phyloP scores from a whole-genome alignment of 345 rosid species.

The Salix purpurea region DNA sequence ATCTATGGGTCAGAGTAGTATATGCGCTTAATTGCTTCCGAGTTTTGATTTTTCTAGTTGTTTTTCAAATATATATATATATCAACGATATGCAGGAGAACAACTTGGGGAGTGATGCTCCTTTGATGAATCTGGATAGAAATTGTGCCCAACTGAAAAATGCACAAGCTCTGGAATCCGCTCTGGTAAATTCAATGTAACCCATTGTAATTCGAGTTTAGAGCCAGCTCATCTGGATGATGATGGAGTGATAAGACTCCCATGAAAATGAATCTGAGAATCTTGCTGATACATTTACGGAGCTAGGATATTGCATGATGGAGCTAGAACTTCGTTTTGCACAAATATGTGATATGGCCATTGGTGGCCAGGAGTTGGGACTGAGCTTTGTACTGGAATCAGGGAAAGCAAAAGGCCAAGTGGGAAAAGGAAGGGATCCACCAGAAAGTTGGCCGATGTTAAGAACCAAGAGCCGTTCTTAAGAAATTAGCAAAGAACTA shows the following conservation, averaged over 20 bases:
- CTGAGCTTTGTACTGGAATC: constrained; percentile 59
- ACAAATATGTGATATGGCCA: constrained; percentile 60
- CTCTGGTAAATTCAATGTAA: constrained; percentile 14
- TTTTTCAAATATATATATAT: neutral
- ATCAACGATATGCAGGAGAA: constrained; percentile 45
- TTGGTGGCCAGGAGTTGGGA: constrained; percentile 69
- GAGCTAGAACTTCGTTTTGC: constrained; percentile 67
- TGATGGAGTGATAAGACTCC: constrained; percentile 6
- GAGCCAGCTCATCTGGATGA: constrained; percentile 14
- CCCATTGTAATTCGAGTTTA: constrained; percentile 5
- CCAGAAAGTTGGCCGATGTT: constrained; percentile 18
- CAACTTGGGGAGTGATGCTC: constrained; percentile 74
- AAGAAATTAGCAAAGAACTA: constrained; percentile 11
- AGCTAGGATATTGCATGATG: constrained; percentile 75
- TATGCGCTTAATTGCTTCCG: neutral
- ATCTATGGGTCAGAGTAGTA: neutral
- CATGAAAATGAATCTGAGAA: constrained; percentile 39
- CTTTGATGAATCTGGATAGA: constrained; percentile 72
- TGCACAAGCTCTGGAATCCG: constrained; percentile 27
- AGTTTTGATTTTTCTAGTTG: neutral
- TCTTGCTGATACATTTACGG: constrained; percentile 50
- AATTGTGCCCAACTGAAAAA: constrained; percentile 58
- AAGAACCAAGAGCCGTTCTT: constrained; percentile 10
- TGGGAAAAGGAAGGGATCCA: constrained; percentile 26
- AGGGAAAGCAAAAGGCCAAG: constrained; percentile 62